Conservation (phyloP, 2,329 filamentous ascomycete genomes). For the Penicillium hordei region DNA sequence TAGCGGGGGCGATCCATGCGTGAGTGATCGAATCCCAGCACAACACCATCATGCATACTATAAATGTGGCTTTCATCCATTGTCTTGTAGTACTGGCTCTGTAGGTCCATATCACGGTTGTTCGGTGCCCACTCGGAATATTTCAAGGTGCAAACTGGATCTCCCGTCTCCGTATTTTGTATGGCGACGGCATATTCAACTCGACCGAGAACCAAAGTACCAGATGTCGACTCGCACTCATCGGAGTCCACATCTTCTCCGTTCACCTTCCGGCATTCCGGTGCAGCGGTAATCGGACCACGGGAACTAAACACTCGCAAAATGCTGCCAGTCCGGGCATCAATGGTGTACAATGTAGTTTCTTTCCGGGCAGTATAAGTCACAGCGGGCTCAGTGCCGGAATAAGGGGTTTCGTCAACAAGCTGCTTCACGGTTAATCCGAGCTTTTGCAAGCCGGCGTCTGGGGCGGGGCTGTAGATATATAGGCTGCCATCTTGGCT, state of each 20-base stretch:
- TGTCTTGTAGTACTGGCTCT: conserved; percentile 74
- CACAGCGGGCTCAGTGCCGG: conserved; percentile 71
- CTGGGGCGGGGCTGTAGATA: conserved; percentile 70
- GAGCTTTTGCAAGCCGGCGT: conserved; percentile 48
- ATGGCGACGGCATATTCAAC: conserved; percentile 90
- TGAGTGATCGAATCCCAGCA: conserved; percentile 75
- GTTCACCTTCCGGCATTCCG: conserved; percentile 72
- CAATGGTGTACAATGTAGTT: conserved; percentile 83
- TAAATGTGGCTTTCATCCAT: conserved; percentile 89
- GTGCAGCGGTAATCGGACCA: conserved; percentile 67
- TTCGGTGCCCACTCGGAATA: conserved; percentile 96
- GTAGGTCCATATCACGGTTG: conserved; percentile 82
- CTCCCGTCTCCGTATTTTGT: conserved; percentile 69
- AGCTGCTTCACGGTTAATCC: conserved; percentile 67
- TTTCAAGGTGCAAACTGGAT: conserved; percentile 80
- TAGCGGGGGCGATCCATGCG: conserved; percentile 59
- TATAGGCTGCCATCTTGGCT: conserved; percentile 83
- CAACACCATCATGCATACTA: conserved; percentile 77
- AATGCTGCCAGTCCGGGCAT: conserved; percentile 79
- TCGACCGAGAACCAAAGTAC: conserved; percentile 78
- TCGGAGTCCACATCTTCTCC: conserved; percentile 61
- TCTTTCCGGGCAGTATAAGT: conserved; percentile 91
- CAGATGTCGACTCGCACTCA: conserved; percentile 71
- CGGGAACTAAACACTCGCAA: conserved; percentile 79
- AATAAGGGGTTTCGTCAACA: conserved; percentile 80